Base-by-base conservation (phyloP, 1,139 yeast species). In the Pichia terricola region DNA sequence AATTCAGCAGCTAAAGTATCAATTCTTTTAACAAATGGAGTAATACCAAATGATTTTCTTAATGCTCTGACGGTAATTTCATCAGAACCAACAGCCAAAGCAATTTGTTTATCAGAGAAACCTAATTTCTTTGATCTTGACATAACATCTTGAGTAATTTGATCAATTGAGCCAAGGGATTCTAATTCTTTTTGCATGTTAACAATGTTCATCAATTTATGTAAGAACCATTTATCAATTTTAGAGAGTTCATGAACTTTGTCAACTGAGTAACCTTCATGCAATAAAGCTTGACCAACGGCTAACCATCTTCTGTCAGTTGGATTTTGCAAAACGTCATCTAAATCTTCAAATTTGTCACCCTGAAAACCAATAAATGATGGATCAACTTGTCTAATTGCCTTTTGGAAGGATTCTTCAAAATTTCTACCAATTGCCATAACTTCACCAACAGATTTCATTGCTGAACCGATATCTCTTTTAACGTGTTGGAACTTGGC, bases 391-490 rank as follows among this genome's bases (percentile, higher is more conserved):
- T 89, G 95, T 70, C 98, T 81, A 57, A 91, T 82, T 45, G 98
- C 98, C 73, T 91, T 91, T 69, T 91, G 98, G 75, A 91, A 82
- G 16, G 96, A 85, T 68, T 91, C 98, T 69, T 91, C 98, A 62
- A 89, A 91, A 57, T 80, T 91, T 69, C 98, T 82, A 60, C 98
- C 98, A 62, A 91, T 91, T 45, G 96, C 94, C 98, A 91, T 91
- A 49, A 91, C 98, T 68, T 91, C 98, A 66, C 98, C 98, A 47
- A 91, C 98, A 40, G 97, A 89, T 68, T 91, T 91, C 98, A 91
- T 91, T 41, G 96, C 81, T 30, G 96, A 86, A 39, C 96, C 95
- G 62, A 89, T 83, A 56, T 83, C 88, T 64, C 95, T 79, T 64
- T 86, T 82, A 50, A 89, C 97, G 61, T 87, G 94, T 65, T 86